Percentiles rank a stretch among this genome's conserved stretches.
phyloP scores from a whole-genome alignment of 2,329 filamentous ascomycete species.

The Reticulascus tulasneorum region DNA sequence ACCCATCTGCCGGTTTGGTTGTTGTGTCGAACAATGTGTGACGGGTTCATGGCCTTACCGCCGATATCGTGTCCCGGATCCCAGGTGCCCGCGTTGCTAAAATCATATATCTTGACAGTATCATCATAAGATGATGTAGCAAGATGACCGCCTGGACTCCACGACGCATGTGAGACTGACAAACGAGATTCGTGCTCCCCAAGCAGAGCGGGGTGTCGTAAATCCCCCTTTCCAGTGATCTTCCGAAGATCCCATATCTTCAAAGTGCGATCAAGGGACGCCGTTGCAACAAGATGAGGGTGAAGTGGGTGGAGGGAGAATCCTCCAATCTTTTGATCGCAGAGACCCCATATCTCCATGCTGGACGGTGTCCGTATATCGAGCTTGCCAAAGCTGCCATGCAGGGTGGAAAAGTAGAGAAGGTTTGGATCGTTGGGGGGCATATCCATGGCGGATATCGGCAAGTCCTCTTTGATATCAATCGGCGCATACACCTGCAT shows the following conservation, averaged over 20 bases:
- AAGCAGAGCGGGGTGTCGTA: slow-evolving; percentile 62
- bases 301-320: slow-evolving; percentile 79
- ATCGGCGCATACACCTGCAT: slow-evolving; percentile 76
- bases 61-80: slow-evolving; percentile 52
- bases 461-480: slow-evolving; percentile 66
- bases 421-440: slow-evolving; percentile 64
- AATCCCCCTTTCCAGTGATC: slow-evolving; percentile 60
- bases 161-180: slow-evolving; percentile 89
- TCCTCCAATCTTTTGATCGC: slow-evolving; percentile 92
- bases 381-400: slow-evolving; percentile 75
- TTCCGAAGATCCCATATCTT: slow-evolving; percentile 92
- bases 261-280: slow-evolving; percentile 81
- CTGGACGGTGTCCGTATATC: slow-evolving; percentile 63
- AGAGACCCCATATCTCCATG: slow-evolving; percentile 68
- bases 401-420: slow-evolving; percentile 82
- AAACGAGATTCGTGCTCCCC: slow-evolving; percentile 79
- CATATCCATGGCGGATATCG: slow-evolving; percentile 82
- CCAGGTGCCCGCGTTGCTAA: slow-evolving; percentile 59
- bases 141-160: slow-evolving; percentile 78
- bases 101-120: slow-evolving; percentile 87
- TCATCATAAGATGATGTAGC: slow-evolving; percentile 95
- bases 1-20: slow-evolving; percentile 96
- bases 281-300: slow-evolving; percentile 81
- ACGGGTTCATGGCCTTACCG: slow-evolving; percentile 64
- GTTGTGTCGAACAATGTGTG: slow-evolving; percentile 72